Conservation (phyloP, 257 asterid genomes). For the Solanum acaule region DNA sequence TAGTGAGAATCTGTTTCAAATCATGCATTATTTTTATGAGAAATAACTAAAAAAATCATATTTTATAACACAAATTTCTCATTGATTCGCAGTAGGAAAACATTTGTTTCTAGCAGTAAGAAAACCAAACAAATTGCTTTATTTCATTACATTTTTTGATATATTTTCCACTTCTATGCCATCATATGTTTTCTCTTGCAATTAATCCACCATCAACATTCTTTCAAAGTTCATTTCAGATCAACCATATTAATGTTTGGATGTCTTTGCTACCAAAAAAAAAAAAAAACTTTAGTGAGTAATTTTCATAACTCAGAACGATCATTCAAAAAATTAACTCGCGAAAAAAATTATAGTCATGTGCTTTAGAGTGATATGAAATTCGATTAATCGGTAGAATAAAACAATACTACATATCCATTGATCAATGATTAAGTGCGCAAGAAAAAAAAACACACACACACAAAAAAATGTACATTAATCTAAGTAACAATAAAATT, state of each 20-base stretch:
- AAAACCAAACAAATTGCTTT: not conserved
- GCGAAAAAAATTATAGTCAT: no score
- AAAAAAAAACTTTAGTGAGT: not conserved
- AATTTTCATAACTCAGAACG: not conserved
- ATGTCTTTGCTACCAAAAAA: not conserved
- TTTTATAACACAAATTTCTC: no score
- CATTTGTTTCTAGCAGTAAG: no score
- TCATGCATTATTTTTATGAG: accelerated
- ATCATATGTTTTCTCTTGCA: conserved; percentile 52
- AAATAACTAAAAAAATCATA: no score
- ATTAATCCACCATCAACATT: conserved; percentile 56
- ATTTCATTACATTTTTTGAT: not conserved
- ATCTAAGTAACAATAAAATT: conserved; percentile 22
- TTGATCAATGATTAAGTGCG: not conserved
- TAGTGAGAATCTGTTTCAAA: not conserved
- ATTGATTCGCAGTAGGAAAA: not conserved
- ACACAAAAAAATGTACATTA: not conserved
- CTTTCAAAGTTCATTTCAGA: conserved; percentile 62
- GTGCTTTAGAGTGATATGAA: not conserved
- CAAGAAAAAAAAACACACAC: not conserved
- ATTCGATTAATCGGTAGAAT: not conserved
- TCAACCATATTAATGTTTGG: conserved; percentile 23
- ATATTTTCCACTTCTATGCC: conserved; percentile 24
- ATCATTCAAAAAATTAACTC: not conserved
- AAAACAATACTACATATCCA: not conserved